A percentile compares a stretch with the other conserved stretches of the same genome.
Conservation (phyloP, 495 filamentous ascomycete genomes). For the Tetracladium setigerum region DNA sequence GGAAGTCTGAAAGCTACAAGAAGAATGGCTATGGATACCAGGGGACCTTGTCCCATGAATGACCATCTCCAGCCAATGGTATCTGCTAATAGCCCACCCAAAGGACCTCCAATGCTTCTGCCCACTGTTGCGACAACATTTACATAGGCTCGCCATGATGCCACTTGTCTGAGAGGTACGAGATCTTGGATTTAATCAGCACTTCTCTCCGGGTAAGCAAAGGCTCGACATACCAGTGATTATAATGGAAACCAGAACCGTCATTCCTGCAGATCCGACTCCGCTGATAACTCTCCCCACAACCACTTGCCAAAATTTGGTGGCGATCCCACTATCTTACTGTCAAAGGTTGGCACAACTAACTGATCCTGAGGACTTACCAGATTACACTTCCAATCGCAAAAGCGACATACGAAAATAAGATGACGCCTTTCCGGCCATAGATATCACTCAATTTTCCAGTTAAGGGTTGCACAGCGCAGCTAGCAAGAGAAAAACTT, state of each 20-base stretch:
- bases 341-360: background rate
- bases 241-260: conserved; percentile 48
- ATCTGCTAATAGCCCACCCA: conserved; percentile 58
- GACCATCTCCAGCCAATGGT: conserved; percentile 55
- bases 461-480: conserved; percentile 50
- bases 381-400: conserved; percentile 27
- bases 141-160: conserved; percentile 57
- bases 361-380: conserved; percentile 20
- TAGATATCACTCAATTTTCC: conserved; percentile 44
- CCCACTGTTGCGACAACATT: conserved; percentile 58
- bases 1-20: conserved; percentile 3
- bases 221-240: conserved; percentile 42
- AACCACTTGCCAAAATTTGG: conserved; percentile 46
- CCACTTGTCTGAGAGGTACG: conserved; percentile 58
- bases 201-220: background rate
- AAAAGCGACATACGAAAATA: conserved; percentile 34
- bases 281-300: conserved; percentile 51
- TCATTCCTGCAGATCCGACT: conserved; percentile 50
- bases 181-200: conserved; percentile 34
- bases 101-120: conserved; percentile 54
- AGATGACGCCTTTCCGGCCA: conserved; percentile 34
- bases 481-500: conserved; percentile 51
- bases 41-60: conserved; percentile 8
- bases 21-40: conserved; percentile 5
- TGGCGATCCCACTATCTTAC: conserved; percentile 38